Conservation (phyloP, 352 stramenopile species). For the Phytophthora rubi region DNA sequence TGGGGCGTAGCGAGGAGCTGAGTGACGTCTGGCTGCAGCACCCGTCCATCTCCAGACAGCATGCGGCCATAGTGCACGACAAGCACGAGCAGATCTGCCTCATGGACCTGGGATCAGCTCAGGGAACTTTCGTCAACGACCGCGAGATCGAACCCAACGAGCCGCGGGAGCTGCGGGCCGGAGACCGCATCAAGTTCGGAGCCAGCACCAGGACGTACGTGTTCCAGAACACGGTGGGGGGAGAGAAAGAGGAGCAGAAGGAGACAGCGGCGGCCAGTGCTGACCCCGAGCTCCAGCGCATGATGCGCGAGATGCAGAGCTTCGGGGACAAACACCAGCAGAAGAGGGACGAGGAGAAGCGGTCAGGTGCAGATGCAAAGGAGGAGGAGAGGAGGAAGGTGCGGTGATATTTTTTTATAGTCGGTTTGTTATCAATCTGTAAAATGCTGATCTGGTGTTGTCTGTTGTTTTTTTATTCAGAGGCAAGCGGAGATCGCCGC, state of each 20-base stretch:
- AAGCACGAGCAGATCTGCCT: conserved; percentile 57
- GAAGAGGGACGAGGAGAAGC: conserved; percentile 5
- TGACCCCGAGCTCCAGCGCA: conserved; percentile 37
- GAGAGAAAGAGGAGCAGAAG: conserved; percentile 9
- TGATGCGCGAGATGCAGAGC: conserved; percentile 54
- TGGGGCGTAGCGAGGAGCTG: conserved; percentile 80
- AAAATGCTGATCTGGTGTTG: conserved; percentile 7
- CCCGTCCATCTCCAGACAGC: conserved; percentile 81
- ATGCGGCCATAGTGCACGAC: conserved; percentile 79
- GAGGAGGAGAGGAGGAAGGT: conserved; percentile 52
- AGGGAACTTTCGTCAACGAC: conserved; percentile 86
- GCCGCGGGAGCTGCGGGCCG: conserved; percentile 45
- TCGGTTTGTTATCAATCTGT: background rate
- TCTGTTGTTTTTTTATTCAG: conserved; percentile 29
- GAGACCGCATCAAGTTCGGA: conserved; percentile 65
- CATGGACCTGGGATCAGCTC: conserved; percentile 82
- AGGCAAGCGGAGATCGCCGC: conserved; percentile 70
- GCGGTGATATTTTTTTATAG: background rate
- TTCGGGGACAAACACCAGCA: conserved; percentile 50
- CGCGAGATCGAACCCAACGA: conserved; percentile 62
- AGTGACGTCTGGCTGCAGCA: conserved; percentile 82
- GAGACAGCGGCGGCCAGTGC: conserved; percentile 8
- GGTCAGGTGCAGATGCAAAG: background rate
- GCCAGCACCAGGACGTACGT: conserved; percentile 69
- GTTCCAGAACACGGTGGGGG: conserved; percentile 38